A percentile compares a stretch with the other conserved stretches of the same genome.
phyloP scores from a whole-genome alignment of 805 yeast genomes.

The Saccharomyces eubayanus region DNA sequence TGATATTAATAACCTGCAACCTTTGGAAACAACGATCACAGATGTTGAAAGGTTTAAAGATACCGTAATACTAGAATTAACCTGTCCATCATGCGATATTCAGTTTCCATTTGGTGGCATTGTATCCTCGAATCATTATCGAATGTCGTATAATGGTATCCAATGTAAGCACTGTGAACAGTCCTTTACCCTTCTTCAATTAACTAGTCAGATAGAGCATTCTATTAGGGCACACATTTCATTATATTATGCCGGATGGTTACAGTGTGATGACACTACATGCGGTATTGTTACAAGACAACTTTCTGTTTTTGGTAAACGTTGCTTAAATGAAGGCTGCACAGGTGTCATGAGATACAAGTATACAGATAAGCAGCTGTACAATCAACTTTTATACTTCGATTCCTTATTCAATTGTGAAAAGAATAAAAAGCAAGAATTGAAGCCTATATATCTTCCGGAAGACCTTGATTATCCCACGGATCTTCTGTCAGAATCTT shows the following conservation, averaged over 20 bases:
- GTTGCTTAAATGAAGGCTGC: slow-evolving; percentile 55
- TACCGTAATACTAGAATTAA: slow-evolving; percentile 45
- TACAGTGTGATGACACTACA: slow-evolving; percentile 74
- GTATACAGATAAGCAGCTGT: slow-evolving; percentile 71
- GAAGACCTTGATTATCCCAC: slow-evolving; percentile 31
- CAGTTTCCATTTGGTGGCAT: slow-evolving; percentile 69
- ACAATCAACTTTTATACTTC: slow-evolving; percentile 77
- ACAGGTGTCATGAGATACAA: slow-evolving; percentile 75
- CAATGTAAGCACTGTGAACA: slow-evolving; percentile 55
- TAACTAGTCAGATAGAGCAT: slow-evolving; percentile 70
- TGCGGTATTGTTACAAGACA: slow-evolving; percentile 79
- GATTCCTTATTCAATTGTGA: slow-evolving; percentile 74
- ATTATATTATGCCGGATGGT: slow-evolving; percentile 78
- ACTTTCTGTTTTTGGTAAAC: slow-evolving; percentile 78
- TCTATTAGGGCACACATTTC: slow-evolving; percentile 62
- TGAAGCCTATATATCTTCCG: slow-evolving; percentile 45
- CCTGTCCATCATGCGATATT: slow-evolving; percentile 52
- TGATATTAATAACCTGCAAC: slow-evolving; percentile 43
- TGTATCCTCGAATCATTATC: slow-evolving; percentile 50
- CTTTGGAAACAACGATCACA: slow-evolving; percentile 71
- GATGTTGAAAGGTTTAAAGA: slow-evolving; percentile 77
- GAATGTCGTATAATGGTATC: slow-evolving; percentile 60
- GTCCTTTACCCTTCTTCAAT: slow-evolving; percentile 41
- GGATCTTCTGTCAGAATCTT: slow-evolving; percentile 35
- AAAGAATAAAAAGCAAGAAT: slow-evolving; percentile 50